A percentile compares a stretch with the other conserved stretches of the same genome.
These are phyloP conservation scores for Raffaelea albimanens DNA, from an alignment of 2,329 filamentous ascomycete genomes.

Conservation along the genomic window DNA sequence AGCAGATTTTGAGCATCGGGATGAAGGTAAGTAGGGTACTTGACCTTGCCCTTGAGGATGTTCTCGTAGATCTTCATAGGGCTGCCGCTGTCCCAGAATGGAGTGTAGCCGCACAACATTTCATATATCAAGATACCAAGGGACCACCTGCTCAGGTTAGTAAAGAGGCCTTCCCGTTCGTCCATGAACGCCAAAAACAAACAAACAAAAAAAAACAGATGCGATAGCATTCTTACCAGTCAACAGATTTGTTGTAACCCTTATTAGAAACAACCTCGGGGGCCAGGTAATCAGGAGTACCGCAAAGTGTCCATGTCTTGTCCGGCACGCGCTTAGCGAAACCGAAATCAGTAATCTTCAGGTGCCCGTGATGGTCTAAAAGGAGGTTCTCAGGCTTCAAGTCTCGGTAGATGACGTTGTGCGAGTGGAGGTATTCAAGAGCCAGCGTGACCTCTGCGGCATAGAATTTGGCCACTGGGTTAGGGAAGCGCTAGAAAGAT, in stretches of 20 bases:
- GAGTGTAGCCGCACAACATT: slow-evolving; percentile 98
- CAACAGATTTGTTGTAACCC: slow-evolving; percentile 98
- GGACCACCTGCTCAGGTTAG: slow-evolving; percentile 65
- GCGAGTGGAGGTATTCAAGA: slow-evolving; percentile 86
- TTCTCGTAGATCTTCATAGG: slow-evolving; percentile 99
- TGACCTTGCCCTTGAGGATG: slow-evolving; percentile 89
- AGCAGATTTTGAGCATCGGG: slow-evolving; percentile 88
- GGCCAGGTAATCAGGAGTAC: slow-evolving; percentile 93
- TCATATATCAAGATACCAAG: slow-evolving; percentile 97
- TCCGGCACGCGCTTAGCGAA: slow-evolving; percentile 97
- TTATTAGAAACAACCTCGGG: slow-evolving; percentile 98
- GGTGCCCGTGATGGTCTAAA: slow-evolving; percentile 82
- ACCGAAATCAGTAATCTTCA: slow-evolving; percentile 97
- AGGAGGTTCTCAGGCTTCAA: slow-evolving; percentile 92
- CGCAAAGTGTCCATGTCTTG: slow-evolving; percentile 98
- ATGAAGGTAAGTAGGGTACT: slow-evolving; percentile 94
- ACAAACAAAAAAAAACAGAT: neutral
- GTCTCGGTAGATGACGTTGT: slow-evolving; percentile 96
- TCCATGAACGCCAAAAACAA: no score
- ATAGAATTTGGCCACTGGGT: slow-evolving; percentile 98
- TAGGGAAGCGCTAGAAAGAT: slow-evolving; percentile 82
- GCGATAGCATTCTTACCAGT: slow-evolving; percentile 82
- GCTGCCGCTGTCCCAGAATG: slow-evolving; percentile 96
- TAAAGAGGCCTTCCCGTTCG: no score
- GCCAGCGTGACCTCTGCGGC: slow-evolving; percentile 94